These are phyloP conservation scores for Kuraishia piskuri DNA, from an alignment of 805 yeast species.

Conservation along the genomic window DNA sequence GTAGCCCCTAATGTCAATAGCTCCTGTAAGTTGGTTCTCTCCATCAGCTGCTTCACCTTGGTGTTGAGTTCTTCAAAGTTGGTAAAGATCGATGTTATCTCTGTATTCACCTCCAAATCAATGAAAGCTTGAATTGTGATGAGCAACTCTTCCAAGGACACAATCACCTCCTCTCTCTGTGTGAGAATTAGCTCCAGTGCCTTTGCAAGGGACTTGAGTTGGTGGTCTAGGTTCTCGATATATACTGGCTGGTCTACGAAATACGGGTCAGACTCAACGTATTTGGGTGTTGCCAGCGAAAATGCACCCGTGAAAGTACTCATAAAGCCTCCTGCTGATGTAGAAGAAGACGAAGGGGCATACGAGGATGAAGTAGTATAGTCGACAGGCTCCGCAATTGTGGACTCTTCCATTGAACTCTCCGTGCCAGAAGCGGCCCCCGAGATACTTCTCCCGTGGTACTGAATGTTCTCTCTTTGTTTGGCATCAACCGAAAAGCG, in stretches of 20 bases:
- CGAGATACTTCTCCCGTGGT: conserved; percentile 12
- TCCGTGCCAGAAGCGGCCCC: conserved; percentile 13
- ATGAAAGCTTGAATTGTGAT: conserved; percentile 48
- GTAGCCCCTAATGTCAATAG: conserved; percentile 80
- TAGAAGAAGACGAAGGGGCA: conserved; percentile 2
- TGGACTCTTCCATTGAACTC: conserved; percentile 14
- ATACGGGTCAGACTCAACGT: conserved; percentile 71
- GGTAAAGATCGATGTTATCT: conserved; percentile 51
- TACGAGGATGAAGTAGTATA: conserved; percentile 18
- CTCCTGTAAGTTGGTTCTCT: conserved; percentile 76
- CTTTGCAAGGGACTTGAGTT: conserved; percentile 58
- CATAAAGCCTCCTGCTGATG: conserved; percentile 48
- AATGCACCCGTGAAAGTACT: conserved; percentile 60
- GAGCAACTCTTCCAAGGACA: conserved; percentile 59
- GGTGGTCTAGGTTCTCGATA: conserved; percentile 64
- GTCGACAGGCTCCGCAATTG: conserved; percentile 8
- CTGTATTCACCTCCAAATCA: conserved; percentile 64
- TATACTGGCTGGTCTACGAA: conserved; percentile 62
- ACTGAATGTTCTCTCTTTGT: conserved; percentile 45
- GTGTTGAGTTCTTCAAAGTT: conserved; percentile 68
- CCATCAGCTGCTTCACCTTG: conserved; percentile 64
- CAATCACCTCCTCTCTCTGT: conserved; percentile 68
- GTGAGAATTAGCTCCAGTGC: conserved; percentile 66
- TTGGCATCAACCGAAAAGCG: conserved; percentile 63
- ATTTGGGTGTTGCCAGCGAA: conserved; percentile 53